Conservation (phyloP, 768 basidiomycete genomes). For the Calocybe indica region DNA sequence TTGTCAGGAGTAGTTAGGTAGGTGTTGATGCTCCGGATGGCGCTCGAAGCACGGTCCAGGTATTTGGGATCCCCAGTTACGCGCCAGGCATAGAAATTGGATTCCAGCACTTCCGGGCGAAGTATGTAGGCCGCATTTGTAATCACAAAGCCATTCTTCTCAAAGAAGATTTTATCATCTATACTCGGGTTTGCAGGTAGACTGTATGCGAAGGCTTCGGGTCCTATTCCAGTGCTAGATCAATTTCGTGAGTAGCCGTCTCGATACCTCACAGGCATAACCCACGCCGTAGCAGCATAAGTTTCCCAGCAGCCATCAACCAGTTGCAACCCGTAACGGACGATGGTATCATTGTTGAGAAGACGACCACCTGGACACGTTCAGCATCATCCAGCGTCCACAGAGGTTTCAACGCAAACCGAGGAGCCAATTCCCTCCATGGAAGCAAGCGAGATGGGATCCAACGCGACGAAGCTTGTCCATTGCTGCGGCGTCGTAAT, state of each 20-base stretch:
- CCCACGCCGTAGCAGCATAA: slow-evolving; percentile 64
- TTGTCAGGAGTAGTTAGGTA: slow-evolving; percentile 28
- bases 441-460: slow-evolving; percentile 70
- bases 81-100: slow-evolving; percentile 77
- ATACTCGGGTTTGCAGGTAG: slow-evolving; percentile 42
- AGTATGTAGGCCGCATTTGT: slow-evolving; percentile 49
- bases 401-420: slow-evolving; percentile 23
- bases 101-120: slow-evolving; percentile 76
- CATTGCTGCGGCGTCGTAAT: slow-evolving; percentile 38
- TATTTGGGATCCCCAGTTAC: slow-evolving; percentile 67
- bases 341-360: slow-evolving; percentile 60
- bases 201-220: slow-evolving; percentile 64
- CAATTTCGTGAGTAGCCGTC: not conserved
- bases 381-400: not conserved
- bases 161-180: slow-evolving; percentile 43
- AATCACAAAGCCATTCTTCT: slow-evolving; percentile 62
- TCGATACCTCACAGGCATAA: not conserved
- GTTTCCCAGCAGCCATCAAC: slow-evolving; percentile 79
- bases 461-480: slow-evolving; percentile 48
- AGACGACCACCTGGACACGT: slow-evolving; percentile 48
- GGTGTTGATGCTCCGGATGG: slow-evolving; percentile 52
- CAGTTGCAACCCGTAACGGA: slow-evolving; percentile 51
- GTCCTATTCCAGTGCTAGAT: slow-evolving; percentile 69
- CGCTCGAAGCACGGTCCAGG: slow-evolving; percentile 53
- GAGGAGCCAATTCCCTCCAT: slow-evolving; percentile 71